Evolutionary conservation across 1,139 yeast genomes (phyloP).

Genomic region (Zygosaccharomyces pseudobailii): DNA sequence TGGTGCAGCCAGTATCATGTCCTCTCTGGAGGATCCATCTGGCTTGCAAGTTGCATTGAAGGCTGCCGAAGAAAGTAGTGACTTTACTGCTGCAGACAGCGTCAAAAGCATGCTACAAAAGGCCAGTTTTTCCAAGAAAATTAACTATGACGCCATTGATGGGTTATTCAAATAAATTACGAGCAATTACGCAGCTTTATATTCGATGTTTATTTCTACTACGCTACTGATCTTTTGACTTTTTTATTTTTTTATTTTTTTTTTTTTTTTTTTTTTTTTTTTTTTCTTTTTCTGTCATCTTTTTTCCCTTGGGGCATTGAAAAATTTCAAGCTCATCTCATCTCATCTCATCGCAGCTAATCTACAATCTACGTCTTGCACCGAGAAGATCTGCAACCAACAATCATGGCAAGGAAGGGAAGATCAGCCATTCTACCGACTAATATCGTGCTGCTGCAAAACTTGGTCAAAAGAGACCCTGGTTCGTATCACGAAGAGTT

Average conservation of each 20-base stretch:
- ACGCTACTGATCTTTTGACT: constrained; percentile 2
- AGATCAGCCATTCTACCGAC: constrained; percentile 91
- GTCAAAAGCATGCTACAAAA: constrained; percentile 66
- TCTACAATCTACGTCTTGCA: background rate
- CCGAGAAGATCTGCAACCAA: background rate
- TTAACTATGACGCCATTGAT: constrained; percentile 76
- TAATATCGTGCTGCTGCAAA: constrained; percentile 84
- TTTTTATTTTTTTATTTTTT: background rate
- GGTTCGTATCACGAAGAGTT: constrained; percentile 92
- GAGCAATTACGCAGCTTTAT: background rate
- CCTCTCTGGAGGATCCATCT: constrained; percentile 27
- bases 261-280: background rate
- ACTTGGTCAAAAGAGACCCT: constrained; percentile 89
- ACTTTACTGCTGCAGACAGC: constrained; percentile 62
- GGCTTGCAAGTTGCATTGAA: constrained; percentile 34
- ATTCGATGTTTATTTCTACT: background rate
- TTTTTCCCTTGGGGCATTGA: background rate
- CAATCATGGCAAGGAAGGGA: constrained; percentile 74
- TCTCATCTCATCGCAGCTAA: constrained; percentile 17
- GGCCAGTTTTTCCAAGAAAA: constrained; percentile 76
- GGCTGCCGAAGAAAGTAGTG: constrained; percentile 45
- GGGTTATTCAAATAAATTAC: constrained; percentile 43
- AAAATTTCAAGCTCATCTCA: constrained; percentile 17
- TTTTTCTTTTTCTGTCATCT: background rate
- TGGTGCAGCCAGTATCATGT: constrained; percentile 18